Evolutionary conservation across 1,284 basidiomycete genomes (phyloP), one percentile per base, ranked within the genome.

Genomic region (Testicularia cyperi): DNA sequence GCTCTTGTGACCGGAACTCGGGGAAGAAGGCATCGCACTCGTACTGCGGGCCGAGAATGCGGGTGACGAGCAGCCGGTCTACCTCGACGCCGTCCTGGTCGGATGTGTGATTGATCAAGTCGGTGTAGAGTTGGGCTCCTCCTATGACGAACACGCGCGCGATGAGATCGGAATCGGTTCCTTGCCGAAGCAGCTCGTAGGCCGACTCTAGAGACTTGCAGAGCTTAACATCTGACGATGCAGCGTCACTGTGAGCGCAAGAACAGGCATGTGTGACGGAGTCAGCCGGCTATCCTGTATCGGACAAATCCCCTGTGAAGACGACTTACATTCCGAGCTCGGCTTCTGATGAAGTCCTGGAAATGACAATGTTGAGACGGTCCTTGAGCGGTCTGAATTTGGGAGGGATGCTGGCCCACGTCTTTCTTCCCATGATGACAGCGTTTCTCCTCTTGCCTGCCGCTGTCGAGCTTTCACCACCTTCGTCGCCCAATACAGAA

Each of bases 321-420:
- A 26, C 8, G 6, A 54, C 58, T 49, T 36, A 33, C 36, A 81
- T 85, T 65, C 75, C 91, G 86, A 90, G 72, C 38, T 85, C 78
- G 65, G 86, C 86, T 21, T 80, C 77, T 6, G 73, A 56, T 64
- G 86, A 84, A 22, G 83, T 80, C 63, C 85, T 90, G 25, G n/a
- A n/a, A n/a, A 96, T 80, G 25, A 99, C 85, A 13, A 94, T 77
- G 74, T 98, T 99, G 52, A 84, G 61, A 28, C 95, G 81, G 23
- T 82, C 83, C 31, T 82, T 80, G 20, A 99, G 81, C 3, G 95
- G 95, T 54, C 88, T 83, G 78, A 88, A 90, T 76, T 85, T 88
- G 6, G 74, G 65, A n/a, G 95, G 94, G 51, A 99, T 98, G 75
- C 89, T 90, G 77, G 95, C 90, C 95, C 95, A 99, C 15, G 92